Base-by-base conservation (phyloP, 2,329 filamentous ascomycete species). In the Fusarium begoniae region DNA sequence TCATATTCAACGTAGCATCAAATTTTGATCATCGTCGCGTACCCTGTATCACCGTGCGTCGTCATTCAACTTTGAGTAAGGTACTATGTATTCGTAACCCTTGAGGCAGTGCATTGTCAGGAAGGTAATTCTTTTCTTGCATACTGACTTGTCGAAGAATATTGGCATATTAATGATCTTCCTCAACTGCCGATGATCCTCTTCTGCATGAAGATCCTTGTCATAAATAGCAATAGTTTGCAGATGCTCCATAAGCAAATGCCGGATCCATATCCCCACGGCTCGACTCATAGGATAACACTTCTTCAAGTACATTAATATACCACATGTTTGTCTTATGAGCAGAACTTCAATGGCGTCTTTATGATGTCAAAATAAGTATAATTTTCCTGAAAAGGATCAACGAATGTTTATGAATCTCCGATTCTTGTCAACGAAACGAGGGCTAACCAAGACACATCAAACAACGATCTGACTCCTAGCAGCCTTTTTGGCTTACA, bases 171-270 rank as follows among this genome's bases (percentile, higher is more conserved):
- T n/a, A 22, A 43, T 40, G 32, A 66, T 59, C 32, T 40, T 44
- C 26, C 30, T 41, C 50, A 51, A 50, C n/a, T 69, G 26, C 44
- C 28, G 58, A 65, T 69, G 66, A 56, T 51, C 59, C 38, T 58
- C 51, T 67, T 30, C 15, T 57, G 51, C 59, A 65, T 70, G 59
- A 58, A 9, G 20, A 70, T 54, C 66, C 51, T 32, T 59, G 59
- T 54, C 59, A 17, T 28, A 40, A 48, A 30, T 22, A 32, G 30
- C 41, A 15, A 37, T 26, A 28, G 28, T 35, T 24, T 63, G 61
- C n/a, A 54, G 14, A 44, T 32, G 38, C 59, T 20, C 58, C 59
- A 32, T 38, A 22, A 10, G 2, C 30, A 53, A 43, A 51, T 64
- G 38, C 65, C 44, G 57, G 64, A 37, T 37, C 38, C 26, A n/a